A percentile compares a stretch with the other conserved stretches of the same genome.
phyloP scores from a whole-genome alignment of 768 basidiomycete species.

The Obba rivulosa region DNA sequence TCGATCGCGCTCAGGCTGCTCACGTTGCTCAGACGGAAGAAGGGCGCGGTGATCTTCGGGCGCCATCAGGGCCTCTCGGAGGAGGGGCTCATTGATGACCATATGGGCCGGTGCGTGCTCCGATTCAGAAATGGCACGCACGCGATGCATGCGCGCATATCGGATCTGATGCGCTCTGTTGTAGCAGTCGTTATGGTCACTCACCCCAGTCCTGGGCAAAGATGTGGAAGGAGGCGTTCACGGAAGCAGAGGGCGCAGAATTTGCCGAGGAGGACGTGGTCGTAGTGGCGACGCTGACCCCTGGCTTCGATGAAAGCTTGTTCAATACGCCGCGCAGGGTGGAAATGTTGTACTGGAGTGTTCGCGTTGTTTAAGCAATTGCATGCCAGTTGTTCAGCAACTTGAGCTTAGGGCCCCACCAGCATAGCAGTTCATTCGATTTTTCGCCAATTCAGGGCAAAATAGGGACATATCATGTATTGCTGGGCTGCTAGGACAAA shows the following conservation, averaged over 20 bases:
- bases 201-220: conserved; percentile 24
- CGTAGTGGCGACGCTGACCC: conserved; percentile 16
- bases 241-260: conserved; percentile 17
- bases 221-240: conserved; percentile 26
- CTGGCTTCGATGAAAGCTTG: conserved; percentile 7
- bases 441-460: too few relatives aligned
- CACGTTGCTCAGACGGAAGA: conserved; percentile 16
- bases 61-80: conserved; percentile 23
- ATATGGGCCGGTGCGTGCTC: conserved; percentile 15
- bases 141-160: too few relatives aligned
- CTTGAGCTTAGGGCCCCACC: too few relatives aligned
- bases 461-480: too few relatives aligned
- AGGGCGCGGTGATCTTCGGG: conserved; percentile 28
- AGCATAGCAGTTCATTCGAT: too few relatives aligned
- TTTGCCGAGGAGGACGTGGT: conserved; percentile 15
- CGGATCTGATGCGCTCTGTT: too few relatives aligned
- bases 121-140: not conserved
- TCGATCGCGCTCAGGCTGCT: conserved; percentile 25
- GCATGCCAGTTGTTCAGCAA: too few relatives aligned
- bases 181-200: conserved; percentile 25
- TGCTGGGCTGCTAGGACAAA: too few relatives aligned
- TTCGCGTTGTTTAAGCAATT: conserved; percentile 19
- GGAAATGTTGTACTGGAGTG: conserved; percentile 24
- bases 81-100: conserved; percentile 25
- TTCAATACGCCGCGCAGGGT: not conserved